Conservation (phyloP, 73 alveolate species). For the Paramecium sexaurelia region DNA sequence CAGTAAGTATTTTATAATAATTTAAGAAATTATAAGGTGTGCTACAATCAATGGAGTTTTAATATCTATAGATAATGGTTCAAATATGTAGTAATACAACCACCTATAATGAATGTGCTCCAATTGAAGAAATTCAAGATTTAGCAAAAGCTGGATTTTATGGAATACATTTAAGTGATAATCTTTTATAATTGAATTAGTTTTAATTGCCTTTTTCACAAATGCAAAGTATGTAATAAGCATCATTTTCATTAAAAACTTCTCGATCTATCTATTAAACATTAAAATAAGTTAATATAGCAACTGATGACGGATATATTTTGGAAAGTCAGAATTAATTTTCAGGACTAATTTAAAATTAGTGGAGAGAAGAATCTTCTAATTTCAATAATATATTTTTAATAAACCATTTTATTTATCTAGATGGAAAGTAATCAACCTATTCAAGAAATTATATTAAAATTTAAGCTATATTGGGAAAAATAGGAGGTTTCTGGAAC, state of each 20-base stretch:
- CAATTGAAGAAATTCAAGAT: background rate
- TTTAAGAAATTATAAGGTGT: background rate
- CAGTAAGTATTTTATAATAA: background rate
- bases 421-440: background rate
- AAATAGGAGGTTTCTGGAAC: background rate
- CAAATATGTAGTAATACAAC: background rate
- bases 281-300: background rate
- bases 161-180: background rate
- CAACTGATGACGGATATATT: background rate
- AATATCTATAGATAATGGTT: background rate
- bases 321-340: background rate
- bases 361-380: background rate
- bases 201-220: background rate
- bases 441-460: background rate
- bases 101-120: background rate
- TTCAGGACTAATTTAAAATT: background rate
- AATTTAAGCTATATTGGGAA: background rate
- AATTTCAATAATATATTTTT: background rate
- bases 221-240: background rate
- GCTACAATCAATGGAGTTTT: background rate
- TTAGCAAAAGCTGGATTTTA: background rate
- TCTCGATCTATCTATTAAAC: background rate
- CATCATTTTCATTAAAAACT: background rate
- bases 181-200: background rate
- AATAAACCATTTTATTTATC: background rate